A percentile compares a stretch with the other conserved stretches of the same genome.
Evolutionary conservation across 2,329 filamentous ascomycete genomes (phyloP).

Genomic region (Ceratocystiopsis brevicomis): DNA sequence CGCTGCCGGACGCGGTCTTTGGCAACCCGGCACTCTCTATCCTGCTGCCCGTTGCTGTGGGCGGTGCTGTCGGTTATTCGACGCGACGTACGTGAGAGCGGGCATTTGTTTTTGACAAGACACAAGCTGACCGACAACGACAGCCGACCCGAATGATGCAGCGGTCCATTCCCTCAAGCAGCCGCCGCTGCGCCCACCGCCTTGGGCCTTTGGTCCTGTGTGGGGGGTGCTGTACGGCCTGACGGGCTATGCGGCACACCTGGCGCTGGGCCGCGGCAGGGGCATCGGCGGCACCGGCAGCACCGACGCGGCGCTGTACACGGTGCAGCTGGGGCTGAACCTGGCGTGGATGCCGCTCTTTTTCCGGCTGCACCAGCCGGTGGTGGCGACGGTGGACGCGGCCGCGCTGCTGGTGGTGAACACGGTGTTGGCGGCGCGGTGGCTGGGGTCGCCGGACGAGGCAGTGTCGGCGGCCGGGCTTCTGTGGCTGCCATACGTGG

Average conservation of each 20-base stretch:
- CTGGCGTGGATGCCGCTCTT: slow-evolving; percentile 85
- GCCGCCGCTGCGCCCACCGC: slow-evolving; percentile 41
- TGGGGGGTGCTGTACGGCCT: slow-evolving; percentile 50
- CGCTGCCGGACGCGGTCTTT: slow-evolving; percentile 54
- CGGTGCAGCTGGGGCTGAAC: slow-evolving; percentile 69
- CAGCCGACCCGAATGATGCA: slow-evolving; percentile 3
- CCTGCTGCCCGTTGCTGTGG: slow-evolving; percentile 55
- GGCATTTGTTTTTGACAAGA: background rate
- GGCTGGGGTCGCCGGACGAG: slow-evolving; percentile 19
- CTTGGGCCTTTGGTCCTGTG: slow-evolving; percentile 42
- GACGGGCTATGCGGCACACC: slow-evolving; percentile 82
- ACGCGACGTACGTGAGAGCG: slow-evolving; percentile 31
- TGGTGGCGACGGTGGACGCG: slow-evolving; percentile 59
- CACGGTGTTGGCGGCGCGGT: slow-evolving; percentile 55
- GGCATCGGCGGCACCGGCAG: slow-evolving; percentile 8
- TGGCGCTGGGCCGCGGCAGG: slow-evolving; percentile 36
- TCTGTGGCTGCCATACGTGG: slow-evolving; percentile 63
- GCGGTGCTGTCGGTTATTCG: slow-evolving; percentile 53
- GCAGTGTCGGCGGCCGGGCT: slow-evolving; percentile 39
- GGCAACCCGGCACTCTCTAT: slow-evolving; percentile 53
- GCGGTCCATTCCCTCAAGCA: slow-evolving; percentile 33
- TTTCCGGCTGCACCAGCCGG: slow-evolving; percentile 57
- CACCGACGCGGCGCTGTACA: slow-evolving; percentile 60
- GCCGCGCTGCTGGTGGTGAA: slow-evolving; percentile 52
- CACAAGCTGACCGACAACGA: background rate